A percentile compares a stretch with the other conserved stretches of the same genome.
Conservation (phyloP, 2,329 filamentous ascomycete genomes). For the Ceratocystis cubensis region DNA sequence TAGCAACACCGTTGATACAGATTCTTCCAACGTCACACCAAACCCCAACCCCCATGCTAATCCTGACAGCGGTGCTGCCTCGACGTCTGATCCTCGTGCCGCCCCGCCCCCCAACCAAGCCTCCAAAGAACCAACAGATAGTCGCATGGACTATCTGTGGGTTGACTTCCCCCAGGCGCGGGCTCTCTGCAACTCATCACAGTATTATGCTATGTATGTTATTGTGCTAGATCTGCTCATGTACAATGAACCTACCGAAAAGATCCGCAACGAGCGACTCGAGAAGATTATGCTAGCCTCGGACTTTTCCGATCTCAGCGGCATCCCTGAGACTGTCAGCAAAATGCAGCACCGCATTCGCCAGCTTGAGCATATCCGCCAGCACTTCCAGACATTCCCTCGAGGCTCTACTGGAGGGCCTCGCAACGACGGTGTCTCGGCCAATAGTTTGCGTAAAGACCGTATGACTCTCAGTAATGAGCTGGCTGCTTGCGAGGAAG, state of each 20-base stretch:
- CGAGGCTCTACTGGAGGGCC: slow-evolving; percentile 39
- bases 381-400: slow-evolving; percentile 84
- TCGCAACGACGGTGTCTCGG: slow-evolving; percentile 4
- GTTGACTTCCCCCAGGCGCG: slow-evolving; percentile 90
- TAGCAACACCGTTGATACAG: neutral
- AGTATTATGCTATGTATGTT: slow-evolving; percentile 97
- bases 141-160: slow-evolving; percentile 88
- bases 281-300: slow-evolving; percentile 99
- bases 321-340: slow-evolving; percentile 84
- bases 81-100: neutral
- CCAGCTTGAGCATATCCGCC: slow-evolving; percentile 91
- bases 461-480: slow-evolving; percentile 80
- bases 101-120: slow-evolving; percentile 28
- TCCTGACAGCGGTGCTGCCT: neutral
- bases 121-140: slow-evolving; percentile 49
- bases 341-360: slow-evolving; percentile 84
- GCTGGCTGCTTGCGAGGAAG: slow-evolving; percentile 79
- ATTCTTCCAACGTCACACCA: neutral
- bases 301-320: slow-evolving; percentile 92
- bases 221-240: slow-evolving; percentile 92
- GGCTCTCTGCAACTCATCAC: slow-evolving; percentile 90
- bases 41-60: neutral
- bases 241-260: slow-evolving; percentile 92
- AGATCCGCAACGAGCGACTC: slow-evolving; percentile 85
- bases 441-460: slow-evolving; percentile 55